Conservation (phyloP, 768 basidiomycete species). For the Coprinellus aureogranulatus region DNA sequence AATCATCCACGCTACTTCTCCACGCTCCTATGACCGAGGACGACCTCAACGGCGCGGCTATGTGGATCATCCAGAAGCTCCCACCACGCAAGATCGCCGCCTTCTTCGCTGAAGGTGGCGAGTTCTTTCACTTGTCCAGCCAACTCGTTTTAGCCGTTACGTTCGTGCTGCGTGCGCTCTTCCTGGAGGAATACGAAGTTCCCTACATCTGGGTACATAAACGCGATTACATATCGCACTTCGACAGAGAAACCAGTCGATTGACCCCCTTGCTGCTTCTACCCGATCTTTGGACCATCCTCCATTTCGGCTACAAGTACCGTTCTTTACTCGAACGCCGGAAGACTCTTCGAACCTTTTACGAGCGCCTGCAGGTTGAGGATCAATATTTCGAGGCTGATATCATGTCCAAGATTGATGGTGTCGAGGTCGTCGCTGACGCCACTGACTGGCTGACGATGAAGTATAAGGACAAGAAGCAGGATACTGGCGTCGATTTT, state of each 20-base stretch:
- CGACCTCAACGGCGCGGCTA: constrained; percentile 77
- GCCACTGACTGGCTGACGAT: constrained; percentile 86
- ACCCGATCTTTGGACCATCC: constrained; percentile 89
- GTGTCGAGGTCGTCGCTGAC: constrained; percentile 87
- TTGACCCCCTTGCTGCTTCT: constrained; percentile 72
- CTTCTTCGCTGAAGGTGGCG: constrained; percentile 68
- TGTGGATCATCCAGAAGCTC: constrained; percentile 83
- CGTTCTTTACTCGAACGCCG: constrained; percentile 80
- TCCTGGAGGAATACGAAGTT: constrained; percentile 87
- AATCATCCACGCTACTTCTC: constrained; percentile 55
- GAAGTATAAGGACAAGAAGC: constrained; percentile 77
- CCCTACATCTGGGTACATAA: constrained; percentile 95
- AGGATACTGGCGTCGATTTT: constrained; percentile 52
- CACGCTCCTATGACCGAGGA: constrained; percentile 64
- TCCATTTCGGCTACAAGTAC: constrained; percentile 85
- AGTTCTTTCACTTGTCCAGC: constrained; percentile 55
- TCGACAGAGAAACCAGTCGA: constrained; percentile 66
- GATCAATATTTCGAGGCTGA: constrained; percentile 79
- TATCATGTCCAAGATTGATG: constrained; percentile 64
- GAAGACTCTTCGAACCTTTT: constrained; percentile 58
- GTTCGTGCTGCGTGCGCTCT: constrained; percentile 74
- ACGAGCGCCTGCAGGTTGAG: constrained; percentile 61
- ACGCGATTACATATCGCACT: constrained; percentile 84
- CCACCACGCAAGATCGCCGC: constrained; percentile 68
- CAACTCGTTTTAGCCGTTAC: constrained; percentile 79